phyloP scores from a whole-genome alignment of 2,329 filamentous ascomycete genomes.

The Lasiodiplodia hormozganensis region DNA sequence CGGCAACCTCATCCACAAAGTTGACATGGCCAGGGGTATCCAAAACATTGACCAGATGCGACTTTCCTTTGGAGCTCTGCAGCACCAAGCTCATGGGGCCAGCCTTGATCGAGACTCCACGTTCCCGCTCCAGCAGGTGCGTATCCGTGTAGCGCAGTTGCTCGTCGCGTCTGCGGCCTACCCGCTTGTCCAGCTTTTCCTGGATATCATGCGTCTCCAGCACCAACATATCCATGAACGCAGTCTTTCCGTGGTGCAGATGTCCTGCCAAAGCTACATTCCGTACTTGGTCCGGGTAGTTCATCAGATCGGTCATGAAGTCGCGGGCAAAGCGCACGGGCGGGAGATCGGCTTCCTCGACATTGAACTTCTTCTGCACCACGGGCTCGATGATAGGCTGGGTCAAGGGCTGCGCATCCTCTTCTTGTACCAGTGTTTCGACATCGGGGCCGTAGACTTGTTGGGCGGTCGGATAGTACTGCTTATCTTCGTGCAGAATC shows the following conservation, averaged over 20 bases:
- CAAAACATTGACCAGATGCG: slow-evolving; percentile 90
- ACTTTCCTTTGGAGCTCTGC: slow-evolving; percentile 88
- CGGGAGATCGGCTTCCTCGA: slow-evolving; percentile 90
- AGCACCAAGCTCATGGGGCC: slow-evolving; percentile 94
- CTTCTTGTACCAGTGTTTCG: slow-evolving; percentile 94
- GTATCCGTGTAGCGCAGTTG: slow-evolving; percentile 95
- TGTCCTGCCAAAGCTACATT: slow-evolving; percentile 94
- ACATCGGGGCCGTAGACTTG: slow-evolving; percentile 95
- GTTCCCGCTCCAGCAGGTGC: slow-evolving; percentile 85
- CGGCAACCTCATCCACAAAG: slow-evolving; percentile 96
- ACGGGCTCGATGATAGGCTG: slow-evolving; percentile 94
- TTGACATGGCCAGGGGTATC: slow-evolving; percentile 98
- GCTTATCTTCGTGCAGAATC: slow-evolving; percentile 98
- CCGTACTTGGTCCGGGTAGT: slow-evolving; percentile 90
- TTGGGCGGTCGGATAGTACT: slow-evolving; percentile 97
- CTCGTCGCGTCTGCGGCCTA: slow-evolving; percentile 82
- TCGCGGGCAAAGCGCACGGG: slow-evolving; percentile 85
- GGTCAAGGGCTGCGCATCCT: slow-evolving; percentile 90
- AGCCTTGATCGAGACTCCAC: slow-evolving; percentile 89
- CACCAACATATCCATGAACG: slow-evolving; percentile 98
- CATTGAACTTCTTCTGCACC: slow-evolving; percentile 93
- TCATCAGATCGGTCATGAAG: slow-evolving; percentile 96
- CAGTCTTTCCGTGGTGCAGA: slow-evolving; percentile 96
- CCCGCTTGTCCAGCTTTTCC: slow-evolving; percentile 78
- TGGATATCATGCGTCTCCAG: slow-evolving; percentile 90